A percentile compares a stretch with the other conserved stretches of the same genome.
phyloP scores from a whole-genome alignment of 495 filamentous ascomycete species.

The Neurospora sp. region DNA sequence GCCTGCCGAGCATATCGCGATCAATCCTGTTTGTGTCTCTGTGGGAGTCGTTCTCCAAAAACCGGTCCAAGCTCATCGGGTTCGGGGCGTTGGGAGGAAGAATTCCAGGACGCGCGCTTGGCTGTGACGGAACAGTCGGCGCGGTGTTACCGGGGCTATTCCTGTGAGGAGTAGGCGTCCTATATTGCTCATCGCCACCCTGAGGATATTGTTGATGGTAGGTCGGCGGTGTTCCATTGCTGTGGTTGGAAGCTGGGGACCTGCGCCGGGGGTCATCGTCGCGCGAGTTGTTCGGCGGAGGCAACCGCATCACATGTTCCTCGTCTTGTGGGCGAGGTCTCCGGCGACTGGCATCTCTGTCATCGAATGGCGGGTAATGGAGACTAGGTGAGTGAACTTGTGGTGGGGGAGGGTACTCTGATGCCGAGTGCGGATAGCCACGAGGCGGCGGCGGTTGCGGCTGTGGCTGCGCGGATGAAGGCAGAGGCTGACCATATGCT shows the following conservation, averaged over 20 bases:
- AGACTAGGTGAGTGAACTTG: slow-evolving; percentile 19
- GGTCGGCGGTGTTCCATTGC: slow-evolving; percentile 29
- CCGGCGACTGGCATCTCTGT: slow-evolving; percentile 24
- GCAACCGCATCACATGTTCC: slow-evolving; percentile 31
- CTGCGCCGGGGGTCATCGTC: slow-evolving; percentile 37
- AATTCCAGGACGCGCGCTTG: background rate
- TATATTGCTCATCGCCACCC: slow-evolving; percentile 14
- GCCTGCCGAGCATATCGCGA: slow-evolving; percentile 31
- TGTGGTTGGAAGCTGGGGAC: slow-evolving; percentile 34
- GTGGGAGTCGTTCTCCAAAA: slow-evolving; percentile 24
- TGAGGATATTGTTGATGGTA: slow-evolving; percentile 21
- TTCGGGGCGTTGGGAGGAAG: slow-evolving; percentile 6
- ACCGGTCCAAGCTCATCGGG: slow-evolving; percentile 36
- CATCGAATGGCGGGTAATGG: slow-evolving; percentile 30
- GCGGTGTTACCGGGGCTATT: slow-evolving; percentile 17
- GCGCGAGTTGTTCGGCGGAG: slow-evolving; percentile 32
- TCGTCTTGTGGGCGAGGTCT: slow-evolving; percentile 29
- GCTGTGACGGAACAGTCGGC: slow-evolving; percentile 1
- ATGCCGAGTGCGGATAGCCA: slow-evolving; percentile 8
- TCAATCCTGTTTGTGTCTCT: slow-evolving; percentile 28
- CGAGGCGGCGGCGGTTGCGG: slow-evolving; percentile 5
- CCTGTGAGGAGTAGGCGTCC: slow-evolving; percentile 14
- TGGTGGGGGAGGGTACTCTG: slow-evolving; percentile 15
- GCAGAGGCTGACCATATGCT: slow-evolving; percentile 40
- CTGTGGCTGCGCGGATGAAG: slow-evolving; percentile 11